These are phyloP conservation scores for Akanthomyces uredinophilus DNA, from an alignment of 2,329 filamentous ascomycete genomes.

Conservation along the genomic window DNA sequence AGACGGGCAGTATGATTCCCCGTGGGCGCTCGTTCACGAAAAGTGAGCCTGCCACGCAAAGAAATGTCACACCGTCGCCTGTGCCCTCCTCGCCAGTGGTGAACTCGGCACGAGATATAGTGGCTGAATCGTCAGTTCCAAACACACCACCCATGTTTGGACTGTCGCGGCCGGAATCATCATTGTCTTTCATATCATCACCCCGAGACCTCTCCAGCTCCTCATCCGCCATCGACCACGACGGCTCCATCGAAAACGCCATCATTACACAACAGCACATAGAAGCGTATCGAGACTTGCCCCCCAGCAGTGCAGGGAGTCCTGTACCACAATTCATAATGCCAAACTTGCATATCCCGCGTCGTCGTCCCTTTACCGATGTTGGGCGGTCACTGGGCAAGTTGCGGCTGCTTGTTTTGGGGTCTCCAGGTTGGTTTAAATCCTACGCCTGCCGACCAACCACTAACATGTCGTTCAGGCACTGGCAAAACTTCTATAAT, in stretches of 20 bases:
- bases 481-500: constrained; percentile 87
- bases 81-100: constrained; percentile 4
- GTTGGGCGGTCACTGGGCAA: constrained; percentile 77
- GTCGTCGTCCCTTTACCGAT: constrained; percentile 83
- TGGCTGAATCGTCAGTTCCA: constrained; percentile 21
- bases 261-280: constrained; percentile 16
- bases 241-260: constrained; percentile 21
- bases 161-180: constrained; percentile 25
- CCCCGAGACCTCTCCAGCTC: constrained; percentile 45
- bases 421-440: constrained; percentile 59
- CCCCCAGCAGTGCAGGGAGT: constrained; percentile 18
- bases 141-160: constrained; percentile 25
- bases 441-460: neutral
- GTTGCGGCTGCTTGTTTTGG: constrained; percentile 83
- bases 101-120: neutral
- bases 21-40: constrained; percentile 1
- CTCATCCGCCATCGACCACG: constrained; percentile 32
- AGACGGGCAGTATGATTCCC: neutral
- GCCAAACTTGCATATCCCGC: constrained; percentile 91
- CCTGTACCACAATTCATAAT: constrained; percentile 80
- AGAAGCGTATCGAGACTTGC: constrained; percentile 18
- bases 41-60: neutral
- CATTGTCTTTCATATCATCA: constrained; percentile 47
- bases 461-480: constrained; percentile 42
- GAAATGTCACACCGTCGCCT: constrained; percentile 3